Conservation (phyloP, 257 asterid species). For the Cruciata laevipes region DNA sequence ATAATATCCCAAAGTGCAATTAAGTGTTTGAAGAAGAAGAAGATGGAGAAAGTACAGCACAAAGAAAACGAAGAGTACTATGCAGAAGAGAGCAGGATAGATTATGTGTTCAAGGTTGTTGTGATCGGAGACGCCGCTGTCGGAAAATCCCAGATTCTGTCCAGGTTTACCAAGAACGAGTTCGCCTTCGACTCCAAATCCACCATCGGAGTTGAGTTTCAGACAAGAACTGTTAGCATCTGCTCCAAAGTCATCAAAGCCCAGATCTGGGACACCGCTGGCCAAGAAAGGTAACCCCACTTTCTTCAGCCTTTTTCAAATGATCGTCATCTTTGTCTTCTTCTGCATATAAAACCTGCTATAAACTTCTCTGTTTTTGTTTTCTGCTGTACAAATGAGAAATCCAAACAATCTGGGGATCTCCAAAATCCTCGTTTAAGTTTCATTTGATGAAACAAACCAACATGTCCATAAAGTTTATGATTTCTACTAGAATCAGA, state of each 20-base stretch:
- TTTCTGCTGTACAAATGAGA: too few species aligned
- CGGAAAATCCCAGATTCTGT: conserved; percentile 67
- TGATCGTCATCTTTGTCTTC: not conserved
- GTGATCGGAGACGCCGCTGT: conserved; percentile 83
- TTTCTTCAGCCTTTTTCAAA: not conserved
- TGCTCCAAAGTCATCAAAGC: conserved; percentile 67
- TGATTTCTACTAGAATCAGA: too few species aligned
- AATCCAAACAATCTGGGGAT: too few species aligned
- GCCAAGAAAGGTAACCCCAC: conserved; percentile 57
- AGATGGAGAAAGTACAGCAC: not conserved
- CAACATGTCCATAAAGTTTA: not conserved
- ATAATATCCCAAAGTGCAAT: not conserved
- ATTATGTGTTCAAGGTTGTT: conserved; percentile 70
- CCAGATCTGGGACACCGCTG: conserved; percentile 95
- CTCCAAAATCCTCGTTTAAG: too few species aligned
- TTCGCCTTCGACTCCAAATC: conserved; percentile 69
- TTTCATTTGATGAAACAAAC: not conserved
- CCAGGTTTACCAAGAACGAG: conserved; percentile 68
- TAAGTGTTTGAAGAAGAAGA: not conserved
- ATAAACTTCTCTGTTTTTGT: not conserved
- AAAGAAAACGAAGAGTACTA: not conserved
- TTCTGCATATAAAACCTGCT: not conserved
- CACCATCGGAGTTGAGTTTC: conserved; percentile 77
- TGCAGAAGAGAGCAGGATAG: conserved; percentile 28
- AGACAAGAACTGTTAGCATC: conserved; percentile 52